Percentiles rank a stretch among this genome's conserved stretches.
Conservation (phyloP, 441 rosid species). For the Eruca vesicaria region DNA sequence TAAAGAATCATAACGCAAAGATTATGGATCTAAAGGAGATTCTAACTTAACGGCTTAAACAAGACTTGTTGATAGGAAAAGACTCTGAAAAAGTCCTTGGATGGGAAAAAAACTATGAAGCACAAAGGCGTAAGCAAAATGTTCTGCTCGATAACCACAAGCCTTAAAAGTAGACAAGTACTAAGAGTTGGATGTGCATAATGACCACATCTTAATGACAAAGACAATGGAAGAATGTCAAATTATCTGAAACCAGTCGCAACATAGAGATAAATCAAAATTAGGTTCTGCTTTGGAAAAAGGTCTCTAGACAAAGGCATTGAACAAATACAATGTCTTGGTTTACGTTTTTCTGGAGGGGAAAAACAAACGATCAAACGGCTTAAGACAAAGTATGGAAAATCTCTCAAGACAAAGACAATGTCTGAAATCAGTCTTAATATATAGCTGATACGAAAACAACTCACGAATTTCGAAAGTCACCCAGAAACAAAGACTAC, state of each 20-base stretch:
- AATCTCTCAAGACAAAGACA: background rate
- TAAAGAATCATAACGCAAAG: background rate
- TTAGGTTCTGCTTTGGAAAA: too few species aligned
- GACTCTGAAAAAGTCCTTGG: background rate
- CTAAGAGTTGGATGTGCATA: too few species aligned
- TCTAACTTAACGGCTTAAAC: background rate
- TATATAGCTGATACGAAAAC: background rate
- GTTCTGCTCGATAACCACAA: too few species aligned
- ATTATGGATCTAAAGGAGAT: background rate
- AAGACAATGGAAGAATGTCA: too few species aligned
- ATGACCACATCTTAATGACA: too few species aligned
- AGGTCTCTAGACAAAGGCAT: too few species aligned
- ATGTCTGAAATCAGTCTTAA: background rate
- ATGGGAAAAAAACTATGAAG: background rate
- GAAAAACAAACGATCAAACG: background rate
- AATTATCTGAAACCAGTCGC: too few species aligned
- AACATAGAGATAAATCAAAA: too few species aligned
- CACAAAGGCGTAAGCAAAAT: too few species aligned
- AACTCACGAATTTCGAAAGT: background rate
- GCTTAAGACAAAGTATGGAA: background rate
- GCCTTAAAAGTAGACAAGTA: too few species aligned
- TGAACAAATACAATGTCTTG: background rate
- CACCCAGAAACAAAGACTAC: background rate
- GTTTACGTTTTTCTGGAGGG: background rate
- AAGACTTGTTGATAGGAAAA: background rate